Conservation (phyloP, 192 early-diverging fungal species). For the Coemansia erecta region DNA sequence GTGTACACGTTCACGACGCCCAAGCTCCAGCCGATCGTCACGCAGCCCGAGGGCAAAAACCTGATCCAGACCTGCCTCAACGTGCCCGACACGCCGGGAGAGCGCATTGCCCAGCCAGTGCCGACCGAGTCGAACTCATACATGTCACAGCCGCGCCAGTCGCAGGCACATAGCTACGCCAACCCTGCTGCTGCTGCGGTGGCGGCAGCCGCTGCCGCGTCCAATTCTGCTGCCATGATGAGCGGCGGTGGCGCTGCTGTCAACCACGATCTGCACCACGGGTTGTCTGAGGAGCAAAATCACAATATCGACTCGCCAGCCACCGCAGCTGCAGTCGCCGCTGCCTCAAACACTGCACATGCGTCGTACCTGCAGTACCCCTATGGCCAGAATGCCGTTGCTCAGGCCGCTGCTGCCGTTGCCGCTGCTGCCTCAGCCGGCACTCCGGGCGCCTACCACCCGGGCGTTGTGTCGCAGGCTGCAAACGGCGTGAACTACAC, state of each 20-base stretch:
- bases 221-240: constrained; percentile 24
- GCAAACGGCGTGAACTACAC: constrained; percentile 31
- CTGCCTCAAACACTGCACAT: constrained; percentile 1
- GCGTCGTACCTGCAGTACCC: constrained; percentile 37
- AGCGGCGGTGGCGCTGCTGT: constrained; percentile 15
- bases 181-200: background rate
- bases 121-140: constrained; percentile 52
- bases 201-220: constrained; percentile 14
- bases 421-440: constrained; percentile 27
- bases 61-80: constrained; percentile 91
- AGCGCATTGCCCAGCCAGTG: constrained; percentile 38
- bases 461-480: constrained; percentile 24
- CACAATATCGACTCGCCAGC: constrained; percentile 14
- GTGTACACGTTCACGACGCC: constrained; percentile 95
- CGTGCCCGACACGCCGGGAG: constrained; percentile 67
- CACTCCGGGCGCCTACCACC: constrained; percentile 20
- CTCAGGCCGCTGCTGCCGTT: constrained; percentile 25
- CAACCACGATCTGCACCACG: constrained; percentile 14
- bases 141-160: constrained; percentile 51
- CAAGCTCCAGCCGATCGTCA: constrained; percentile 90
- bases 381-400: constrained; percentile 39
- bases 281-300: constrained; percentile 37
- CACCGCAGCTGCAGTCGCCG: constrained; percentile 6
- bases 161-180: constrained; percentile 2
- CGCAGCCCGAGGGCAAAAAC: constrained; percentile 87